A percentile compares a stretch with the other conserved stretches of the same genome.
Evolutionary conservation across 176 grass and related monocot species (phyloP).

Genomic region (Oryza brachyantha): DNA sequence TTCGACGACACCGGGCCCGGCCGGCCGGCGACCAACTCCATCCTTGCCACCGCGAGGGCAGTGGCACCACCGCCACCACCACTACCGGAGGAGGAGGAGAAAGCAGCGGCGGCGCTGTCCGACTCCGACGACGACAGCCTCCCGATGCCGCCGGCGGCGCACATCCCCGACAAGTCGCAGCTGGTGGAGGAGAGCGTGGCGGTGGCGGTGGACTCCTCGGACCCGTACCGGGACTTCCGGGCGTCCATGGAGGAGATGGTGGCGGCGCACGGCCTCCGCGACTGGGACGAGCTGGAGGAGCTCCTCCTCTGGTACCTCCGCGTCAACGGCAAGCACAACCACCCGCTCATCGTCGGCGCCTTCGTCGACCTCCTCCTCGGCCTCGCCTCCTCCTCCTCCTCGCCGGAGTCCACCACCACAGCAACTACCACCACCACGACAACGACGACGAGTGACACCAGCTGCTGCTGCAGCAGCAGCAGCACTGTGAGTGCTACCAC

Average conservation of each 20-base stretch:
- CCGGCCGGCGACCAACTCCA: conserved; percentile 40
- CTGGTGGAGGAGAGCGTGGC: conserved; percentile 55
- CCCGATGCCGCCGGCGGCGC: not conserved
- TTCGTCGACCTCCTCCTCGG: conserved; percentile 70
- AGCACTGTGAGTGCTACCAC: too few species aligned
- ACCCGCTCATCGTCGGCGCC: conserved; percentile 62
- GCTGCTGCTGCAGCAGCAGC: not conserved
- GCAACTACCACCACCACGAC: not conserved
- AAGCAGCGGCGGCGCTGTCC: not conserved
- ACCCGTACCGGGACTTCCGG: conserved; percentile 78
- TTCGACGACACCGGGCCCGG: conserved; percentile 43
- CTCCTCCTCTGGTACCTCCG: conserved; percentile 78
- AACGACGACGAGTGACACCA: not conserved
- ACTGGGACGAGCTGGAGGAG: conserved; percentile 64
- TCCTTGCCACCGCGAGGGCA: not conserved
- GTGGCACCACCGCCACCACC: too few species aligned
- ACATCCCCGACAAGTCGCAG: not conserved
- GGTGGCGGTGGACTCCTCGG: conserved; percentile 63
- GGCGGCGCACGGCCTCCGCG: conserved; percentile 55
- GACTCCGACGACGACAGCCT: not conserved
- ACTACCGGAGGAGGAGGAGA: not conserved
- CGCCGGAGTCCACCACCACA: not conserved
- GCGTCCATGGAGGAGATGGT: conserved; percentile 99
- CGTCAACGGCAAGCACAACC: conserved; percentile 61
- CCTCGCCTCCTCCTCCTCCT: not conserved